A percentile compares a stretch with the other conserved stretches of the same genome.
Conservation (phyloP, 345 rosid genomes). For the Anastatica hierochuntica region DNA sequence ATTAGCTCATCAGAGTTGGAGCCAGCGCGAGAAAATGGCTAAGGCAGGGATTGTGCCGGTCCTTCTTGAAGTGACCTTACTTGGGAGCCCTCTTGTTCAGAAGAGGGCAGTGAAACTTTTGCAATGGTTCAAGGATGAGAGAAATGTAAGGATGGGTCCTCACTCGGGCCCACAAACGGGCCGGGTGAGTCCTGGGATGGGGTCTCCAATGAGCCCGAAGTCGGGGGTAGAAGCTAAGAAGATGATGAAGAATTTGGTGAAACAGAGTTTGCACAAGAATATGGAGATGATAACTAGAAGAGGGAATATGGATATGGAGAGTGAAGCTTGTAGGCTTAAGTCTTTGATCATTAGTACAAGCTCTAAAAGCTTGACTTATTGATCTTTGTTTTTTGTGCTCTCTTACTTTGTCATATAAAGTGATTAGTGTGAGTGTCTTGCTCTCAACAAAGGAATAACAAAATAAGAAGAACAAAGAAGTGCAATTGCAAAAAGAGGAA, state of each 20-base stretch:
- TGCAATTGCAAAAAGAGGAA: neutral
- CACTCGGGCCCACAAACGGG: conserved; percentile 90
- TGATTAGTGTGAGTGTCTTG: conserved; percentile 11
- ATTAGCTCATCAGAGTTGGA: conserved; percentile 74
- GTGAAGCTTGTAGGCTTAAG: conserved; percentile 43
- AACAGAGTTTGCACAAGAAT: conserved; percentile 75
- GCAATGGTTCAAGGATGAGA: conserved; percentile 91
- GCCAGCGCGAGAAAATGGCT: conserved; percentile 59
- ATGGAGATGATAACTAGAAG: conserved; percentile 76
- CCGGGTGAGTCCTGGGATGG: conserved; percentile 28
- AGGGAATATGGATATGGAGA: conserved; percentile 37
- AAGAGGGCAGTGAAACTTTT: conserved; percentile 72
- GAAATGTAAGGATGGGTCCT: conserved; percentile 71
- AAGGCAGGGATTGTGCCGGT: conserved; percentile 70
- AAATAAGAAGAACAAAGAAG: neutral
- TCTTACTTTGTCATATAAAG: neutral
- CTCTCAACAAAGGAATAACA: neutral
- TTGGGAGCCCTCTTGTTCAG: conserved; percentile 72
- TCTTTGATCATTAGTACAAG: conserved; percentile 69
- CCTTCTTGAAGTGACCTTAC: conserved; percentile 54
- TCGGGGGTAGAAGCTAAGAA: conserved; percentile 56
- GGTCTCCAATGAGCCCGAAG: conserved; percentile 46
- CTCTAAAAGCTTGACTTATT: conserved; percentile 86
- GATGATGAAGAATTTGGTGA: conserved; percentile 72
- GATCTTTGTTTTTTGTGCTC: neutral